Conservation (phyloP, 2,329 filamentous ascomycete species). For the Rutstroemia sp. region DNA sequence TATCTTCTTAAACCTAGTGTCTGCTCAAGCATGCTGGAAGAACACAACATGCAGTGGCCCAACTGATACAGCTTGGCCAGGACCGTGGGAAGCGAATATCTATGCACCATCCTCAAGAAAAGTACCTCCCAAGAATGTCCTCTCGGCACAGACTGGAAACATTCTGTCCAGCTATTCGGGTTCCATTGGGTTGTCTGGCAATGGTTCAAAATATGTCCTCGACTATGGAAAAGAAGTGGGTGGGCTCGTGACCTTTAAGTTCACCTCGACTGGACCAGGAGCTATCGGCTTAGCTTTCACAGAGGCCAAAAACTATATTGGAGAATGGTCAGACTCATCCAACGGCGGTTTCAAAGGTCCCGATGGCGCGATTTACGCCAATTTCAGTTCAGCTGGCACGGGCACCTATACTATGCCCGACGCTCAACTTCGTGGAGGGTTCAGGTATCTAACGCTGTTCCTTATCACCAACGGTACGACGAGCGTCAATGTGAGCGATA, state of each 20-base stretch:
- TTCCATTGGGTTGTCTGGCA: conserved; percentile 23
- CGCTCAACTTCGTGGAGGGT: conserved; percentile 41
- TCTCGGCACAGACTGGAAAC: conserved; percentile 29
- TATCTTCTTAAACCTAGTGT: conserved; percentile 1
- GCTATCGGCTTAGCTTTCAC: conserved; percentile 40
- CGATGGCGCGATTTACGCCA: conserved; percentile 42
- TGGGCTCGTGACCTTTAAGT: conserved; percentile 37
- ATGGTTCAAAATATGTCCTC: conserved; percentile 46
- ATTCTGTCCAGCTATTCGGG: conserved; percentile 20
- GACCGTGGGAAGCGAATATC: conserved; percentile 51
- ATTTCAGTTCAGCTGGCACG: conserved; percentile 30
- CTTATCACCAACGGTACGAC: conserved; percentile 29
- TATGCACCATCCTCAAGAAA: conserved; percentile 46
- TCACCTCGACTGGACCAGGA: conserved; percentile 31
- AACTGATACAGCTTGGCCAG: conserved; percentile 42
- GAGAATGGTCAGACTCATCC: conserved; percentile 41
- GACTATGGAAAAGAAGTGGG: conserved; percentile 55
- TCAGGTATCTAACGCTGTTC: conserved; percentile 45
- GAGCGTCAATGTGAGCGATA: conserved; percentile 24
- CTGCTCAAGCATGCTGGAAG: conserved; percentile 42
- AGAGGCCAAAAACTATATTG: conserved; percentile 41
- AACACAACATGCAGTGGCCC: conserved; percentile 46
- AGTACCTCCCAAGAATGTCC: conserved; percentile 39
- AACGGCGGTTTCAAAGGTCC: conserved; percentile 39
- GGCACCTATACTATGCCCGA: conserved; percentile 37